Conservation (phyloP, 179 eudicot genomes). For the Silene noctiflora region DNA sequence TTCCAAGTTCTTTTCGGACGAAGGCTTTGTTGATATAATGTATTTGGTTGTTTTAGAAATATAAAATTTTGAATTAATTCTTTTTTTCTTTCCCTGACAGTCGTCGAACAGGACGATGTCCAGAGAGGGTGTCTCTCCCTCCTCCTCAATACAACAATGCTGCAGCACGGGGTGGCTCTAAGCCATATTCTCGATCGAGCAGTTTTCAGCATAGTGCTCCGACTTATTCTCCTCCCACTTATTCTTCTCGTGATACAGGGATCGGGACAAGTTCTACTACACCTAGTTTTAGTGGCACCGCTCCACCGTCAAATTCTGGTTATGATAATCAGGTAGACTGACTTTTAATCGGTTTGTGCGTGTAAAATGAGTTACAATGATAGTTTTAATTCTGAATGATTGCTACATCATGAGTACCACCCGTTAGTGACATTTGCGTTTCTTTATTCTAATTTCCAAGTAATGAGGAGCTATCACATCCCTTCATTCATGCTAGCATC, state of each 20-base stretch:
- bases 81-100: slow-evolving; percentile 20
- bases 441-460: neutral
- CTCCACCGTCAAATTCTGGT: slow-evolving; percentile 28
- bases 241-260: slow-evolving; percentile 23
- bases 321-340: slow-evolving; percentile 33
- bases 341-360: too few relatives aligned
- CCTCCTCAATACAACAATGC: slow-evolving; percentile 40
- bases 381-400: too few relatives aligned
- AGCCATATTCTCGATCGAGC: slow-evolving; percentile 35
- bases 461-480: neutral
- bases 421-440: neutral
- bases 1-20: neutral
- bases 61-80: neutral
- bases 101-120: slow-evolving; percentile 37
- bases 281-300: slow-evolving; percentile 11
- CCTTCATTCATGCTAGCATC: neutral
- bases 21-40: neutral
- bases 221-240: slow-evolving; percentile 13
- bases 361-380: too few relatives aligned
- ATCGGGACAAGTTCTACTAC: slow-evolving; percentile 28
- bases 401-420: too few relatives aligned
- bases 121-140: slow-evolving; percentile 45
- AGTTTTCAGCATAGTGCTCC: slow-evolving; percentile 41
- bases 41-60: neutral
- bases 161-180: slow-evolving; percentile 25